Evolutionary conservation across 164 flowering plant genomes (phyloP).

Genomic region (Nymphaea colorata): DNA sequence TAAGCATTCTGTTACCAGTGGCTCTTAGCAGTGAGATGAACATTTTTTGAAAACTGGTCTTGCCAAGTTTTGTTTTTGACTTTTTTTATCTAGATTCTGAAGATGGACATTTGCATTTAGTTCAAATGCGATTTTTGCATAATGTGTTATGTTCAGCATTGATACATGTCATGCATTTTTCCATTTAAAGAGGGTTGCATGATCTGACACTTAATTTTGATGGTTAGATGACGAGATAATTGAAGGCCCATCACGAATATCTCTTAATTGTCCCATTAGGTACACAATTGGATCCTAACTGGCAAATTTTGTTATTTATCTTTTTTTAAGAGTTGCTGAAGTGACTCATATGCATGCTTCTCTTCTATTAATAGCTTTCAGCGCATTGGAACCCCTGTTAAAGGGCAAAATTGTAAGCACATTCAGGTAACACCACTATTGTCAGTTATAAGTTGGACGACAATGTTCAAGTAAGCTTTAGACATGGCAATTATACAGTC

Average conservation of each 20-base stretch:
- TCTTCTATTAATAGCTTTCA: slow-evolving; percentile 27
- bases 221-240: slow-evolving; percentile 60
- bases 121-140: too few species aligned
- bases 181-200: not conserved
- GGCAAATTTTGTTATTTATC: not conserved
- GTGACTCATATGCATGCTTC: not conserved
- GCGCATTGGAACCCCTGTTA: slow-evolving; percentile 69
- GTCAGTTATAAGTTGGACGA: not conserved
- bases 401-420: slow-evolving; percentile 73
- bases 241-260: slow-evolving; percentile 80
- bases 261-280: slow-evolving; percentile 94
- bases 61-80: too few species aligned
- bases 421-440: slow-evolving; percentile 33
- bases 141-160: too few species aligned
- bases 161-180: not conserved
- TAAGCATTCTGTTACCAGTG: too few species aligned
- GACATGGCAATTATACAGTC: not conserved
- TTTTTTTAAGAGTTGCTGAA: not conserved
- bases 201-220: slow-evolving; percentile 2
- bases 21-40: too few species aligned
- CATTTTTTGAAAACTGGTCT: too few species aligned
- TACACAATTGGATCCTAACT: slow-evolving; percentile 9
- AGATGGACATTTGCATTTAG: too few species aligned
- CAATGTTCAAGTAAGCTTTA: not conserved
- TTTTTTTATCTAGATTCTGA: too few species aligned